Evolutionary conservation across 1,139 yeast species (phyloP), one percentile per base, ranked within the genome.

Genomic region (Lodderomyces theae): DNA sequence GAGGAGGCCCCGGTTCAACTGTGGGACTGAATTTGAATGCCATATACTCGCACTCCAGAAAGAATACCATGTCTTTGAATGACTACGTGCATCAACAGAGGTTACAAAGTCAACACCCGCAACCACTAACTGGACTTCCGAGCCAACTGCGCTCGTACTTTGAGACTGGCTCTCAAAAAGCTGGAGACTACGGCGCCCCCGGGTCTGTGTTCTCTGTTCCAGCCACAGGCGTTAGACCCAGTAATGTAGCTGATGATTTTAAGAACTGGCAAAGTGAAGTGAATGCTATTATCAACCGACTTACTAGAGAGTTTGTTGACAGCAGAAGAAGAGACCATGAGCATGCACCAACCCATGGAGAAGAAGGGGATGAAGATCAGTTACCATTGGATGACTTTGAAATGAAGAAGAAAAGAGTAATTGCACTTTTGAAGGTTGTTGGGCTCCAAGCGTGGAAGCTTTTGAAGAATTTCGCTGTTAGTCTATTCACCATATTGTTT

Each of bases 251-350:
- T 42, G 73, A 66, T 35, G 77, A 72, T 34, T 67, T 72, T 46
- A 64, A 62, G 42, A 60, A 56, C 17, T 72, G 77, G 77, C 77
- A 72, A 51, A 64, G 66, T 11, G 76, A 72, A 43, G 69, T 72
- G 28, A 72, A 71, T 46, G 50, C 61, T 39, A 62, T 71, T 28
- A 64, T 72, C 39, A 66, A 64, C 41, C 66, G 63, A 47, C 61
- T 72, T 37, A 60, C 73, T 8, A 55, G 64, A 37, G 77, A 72
- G 44, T 62, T 63, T 38, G 52, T 65, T 28, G 52, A 50, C 35
- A 48, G 43, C 38, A 44, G 48, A 41, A 42, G 38, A 35, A 41
- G 39, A 24, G 12, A 33, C 24, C 50, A 46, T 34, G 56, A 49
- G 12, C 5, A 28, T 13, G 15, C 15, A 10, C 31, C 31, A 11